Conservation (phyloP, 2,329 filamentous ascomycete genomes). For the Apiospora marii region DNA sequence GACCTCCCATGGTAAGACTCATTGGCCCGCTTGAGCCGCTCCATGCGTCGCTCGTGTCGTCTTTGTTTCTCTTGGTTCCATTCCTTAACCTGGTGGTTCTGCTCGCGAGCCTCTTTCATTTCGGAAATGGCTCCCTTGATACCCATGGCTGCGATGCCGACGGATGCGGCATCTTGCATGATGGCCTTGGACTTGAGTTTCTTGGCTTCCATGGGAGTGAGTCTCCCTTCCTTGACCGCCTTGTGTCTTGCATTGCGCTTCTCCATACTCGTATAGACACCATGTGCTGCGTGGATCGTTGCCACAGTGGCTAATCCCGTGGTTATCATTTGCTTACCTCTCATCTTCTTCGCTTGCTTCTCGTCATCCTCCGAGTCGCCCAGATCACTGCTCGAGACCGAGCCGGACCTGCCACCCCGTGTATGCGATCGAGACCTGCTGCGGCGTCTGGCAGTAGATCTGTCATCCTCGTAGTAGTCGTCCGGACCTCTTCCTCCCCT, state of each 20-base stretch:
- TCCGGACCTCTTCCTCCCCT: constrained; percentile 43
- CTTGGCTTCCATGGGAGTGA: constrained; percentile 59
- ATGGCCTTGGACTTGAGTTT: constrained; percentile 65
- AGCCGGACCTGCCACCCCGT: constrained; percentile 51
- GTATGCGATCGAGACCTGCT: constrained; percentile 48
- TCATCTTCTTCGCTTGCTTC: constrained; percentile 63
- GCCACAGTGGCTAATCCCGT: constrained; percentile 65
- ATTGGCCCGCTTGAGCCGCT: constrained; percentile 44
- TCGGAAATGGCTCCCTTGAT: constrained; percentile 65
- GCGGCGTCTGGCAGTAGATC: constrained; percentile 46
- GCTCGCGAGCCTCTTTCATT: constrained; percentile 62
- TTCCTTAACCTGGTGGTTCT: constrained; percentile 55
- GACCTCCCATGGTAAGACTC: constrained; percentile 44
- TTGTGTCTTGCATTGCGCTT: constrained; percentile 61
- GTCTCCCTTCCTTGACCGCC: constrained; percentile 61
- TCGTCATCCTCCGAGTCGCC: constrained; percentile 66
- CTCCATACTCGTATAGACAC: constrained; percentile 66
- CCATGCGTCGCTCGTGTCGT: constrained; percentile 57
- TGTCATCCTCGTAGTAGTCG: constrained; percentile 58
- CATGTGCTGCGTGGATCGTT: constrained; percentile 67
- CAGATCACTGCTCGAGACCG: constrained; percentile 61
- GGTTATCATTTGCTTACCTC: constrained; percentile 68
- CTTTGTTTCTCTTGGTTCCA: constrained; percentile 58
- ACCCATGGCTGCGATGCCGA: constrained; percentile 65
- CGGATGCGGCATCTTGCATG: constrained; percentile 65